Percentiles rank a stretch among this genome's conserved stretches.
Conservation (phyloP, 495 filamentous ascomycete species). For the Astrothelium subdiscretum region DNA sequence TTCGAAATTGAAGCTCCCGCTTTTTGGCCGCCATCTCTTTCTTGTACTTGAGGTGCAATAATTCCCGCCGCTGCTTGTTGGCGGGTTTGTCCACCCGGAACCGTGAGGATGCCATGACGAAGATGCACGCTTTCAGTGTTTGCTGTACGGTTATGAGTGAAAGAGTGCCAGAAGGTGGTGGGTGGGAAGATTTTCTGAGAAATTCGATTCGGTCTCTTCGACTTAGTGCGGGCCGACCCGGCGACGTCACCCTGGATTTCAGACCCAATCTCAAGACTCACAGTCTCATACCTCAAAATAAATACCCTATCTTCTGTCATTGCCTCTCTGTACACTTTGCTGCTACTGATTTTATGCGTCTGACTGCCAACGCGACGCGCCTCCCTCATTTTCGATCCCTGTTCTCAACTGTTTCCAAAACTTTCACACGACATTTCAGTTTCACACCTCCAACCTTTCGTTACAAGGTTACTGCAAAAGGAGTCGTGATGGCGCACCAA, state of each 20-base stretch:
- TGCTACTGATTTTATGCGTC: neutral
- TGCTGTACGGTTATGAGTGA: neutral
- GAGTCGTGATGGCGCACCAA: conserved; percentile 22
- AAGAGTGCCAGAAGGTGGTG: neutral
- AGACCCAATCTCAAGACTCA: neutral
- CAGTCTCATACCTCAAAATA: neutral
- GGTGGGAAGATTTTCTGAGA: neutral
- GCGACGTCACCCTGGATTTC: neutral
- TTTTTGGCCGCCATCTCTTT: conserved; percentile 55
- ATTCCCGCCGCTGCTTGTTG: conserved; percentile 69
- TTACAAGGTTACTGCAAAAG: conserved; percentile 7
- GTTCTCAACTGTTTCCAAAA: neutral
- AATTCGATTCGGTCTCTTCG: neutral
- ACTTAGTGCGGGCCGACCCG: neutral
- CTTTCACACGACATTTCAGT: neutral
- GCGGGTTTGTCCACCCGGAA: conserved; percentile 17
- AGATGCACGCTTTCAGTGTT: neutral
- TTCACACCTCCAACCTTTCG: conserved; percentile 7
- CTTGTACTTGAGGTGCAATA: conserved; percentile 68
- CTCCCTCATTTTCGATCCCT: neutral
- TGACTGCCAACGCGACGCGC: neutral
- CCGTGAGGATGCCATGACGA: conserved; percentile 25
- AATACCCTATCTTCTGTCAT: neutral
- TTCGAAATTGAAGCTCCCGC: conserved; percentile 61
- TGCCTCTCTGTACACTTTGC: too few species aligned